Base-by-base conservation (phyloP, 2,329 filamentous ascomycete species). In the Colletotrichum shisoi region DNA sequence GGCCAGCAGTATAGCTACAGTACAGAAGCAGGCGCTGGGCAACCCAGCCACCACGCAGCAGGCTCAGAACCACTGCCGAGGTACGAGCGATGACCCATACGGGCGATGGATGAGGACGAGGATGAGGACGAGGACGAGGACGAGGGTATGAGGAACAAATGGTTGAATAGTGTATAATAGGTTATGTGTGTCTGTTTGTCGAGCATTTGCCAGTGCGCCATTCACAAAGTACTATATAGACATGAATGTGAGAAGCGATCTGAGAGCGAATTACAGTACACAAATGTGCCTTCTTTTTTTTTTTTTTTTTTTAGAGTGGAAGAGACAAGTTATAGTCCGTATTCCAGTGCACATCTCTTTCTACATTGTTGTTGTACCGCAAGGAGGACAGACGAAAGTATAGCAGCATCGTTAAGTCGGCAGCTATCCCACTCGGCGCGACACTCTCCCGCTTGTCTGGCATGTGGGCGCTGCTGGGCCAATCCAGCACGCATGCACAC, bases 21-120 rank as follows among this genome's bases (percentile, higher is more conserved):
- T 56, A 54, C 65, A 48, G 65, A 64, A 54, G 65, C 57, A 54
- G 45, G 46, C 24, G 44, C 56, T 46, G 58, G 57, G 21, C 61
- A 57, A 37, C 40, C 51, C 56, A 64, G 52, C n/a, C 67, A 48
- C 46, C 66, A 48, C 27, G 40, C 62, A 19, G 27, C 51, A 17
- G 62, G 61, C 39, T 61, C 62, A n/a, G 77, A 78, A 64, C 76
- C 72, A 13, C 70, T 79, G 57, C 77, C 77, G 15, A 74, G 70
- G 70, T 79, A 79, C 62, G 76, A 78, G 68, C 72, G 76, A 70
- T 79, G 70, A 75, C 31, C 31, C 31, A 34, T 9, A 11, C 9
- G 31, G 31, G 7, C 31, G 31, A 31, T 31, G 31, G 31, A 8
- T 31, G 5, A 2, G 24, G 13, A 39, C n/a, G 3, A 31, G 46